Base-by-base conservation (phyloP, 345 rosid species). In the Hibiscus tridactylites region DNA sequence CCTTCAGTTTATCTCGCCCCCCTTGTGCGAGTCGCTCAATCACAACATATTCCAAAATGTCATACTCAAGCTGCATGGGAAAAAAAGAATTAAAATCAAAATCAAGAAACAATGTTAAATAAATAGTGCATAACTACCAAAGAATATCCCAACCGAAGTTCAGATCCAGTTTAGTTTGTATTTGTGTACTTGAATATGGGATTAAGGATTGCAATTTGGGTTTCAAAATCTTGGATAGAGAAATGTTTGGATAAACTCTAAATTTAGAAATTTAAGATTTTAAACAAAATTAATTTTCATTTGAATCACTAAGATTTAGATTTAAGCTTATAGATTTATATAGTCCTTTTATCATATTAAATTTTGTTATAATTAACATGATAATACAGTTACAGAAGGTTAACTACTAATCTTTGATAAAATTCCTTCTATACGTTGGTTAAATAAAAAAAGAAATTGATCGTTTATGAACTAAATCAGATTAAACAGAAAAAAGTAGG, bases 1-100 rank as follows among this genome's bases (percentile, higher is more conserved):
- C 99, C 82, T 92, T 96, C 46, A 96, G 88, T 84, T 95, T 95
- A 80, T 88, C 97, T 49, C 98, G 98, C 68, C 99, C 99, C 28
- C 89, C 86, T 91, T 84, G 98, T 35, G 85, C 97, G 79, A 96
- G 77, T 24, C 98, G 91, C 83, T 96, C 99, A 80, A 96, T 92
- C 69, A 96, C 99, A 71, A 96, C 99, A 83, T 89, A 92, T 83
- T 96, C 98, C 87, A 96, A 80, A 76, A 92, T 83, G 81, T 96
- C 99, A 79, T 96, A 96, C 85, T 96, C 98, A 33, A 92, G 98
- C 98, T 96, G 94, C 66, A 82, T 46, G 71, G 53, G 52, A 74
- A 70, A 46, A 65, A 21, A 21, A 21, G 24, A 21, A 21, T 21
- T 21, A 33, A 35, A 39, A 50, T 52, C 71, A 58, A 58, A 24